Conservation (phyloP, 23 red algal species). For the Gracilaria gracilis region DNA sequence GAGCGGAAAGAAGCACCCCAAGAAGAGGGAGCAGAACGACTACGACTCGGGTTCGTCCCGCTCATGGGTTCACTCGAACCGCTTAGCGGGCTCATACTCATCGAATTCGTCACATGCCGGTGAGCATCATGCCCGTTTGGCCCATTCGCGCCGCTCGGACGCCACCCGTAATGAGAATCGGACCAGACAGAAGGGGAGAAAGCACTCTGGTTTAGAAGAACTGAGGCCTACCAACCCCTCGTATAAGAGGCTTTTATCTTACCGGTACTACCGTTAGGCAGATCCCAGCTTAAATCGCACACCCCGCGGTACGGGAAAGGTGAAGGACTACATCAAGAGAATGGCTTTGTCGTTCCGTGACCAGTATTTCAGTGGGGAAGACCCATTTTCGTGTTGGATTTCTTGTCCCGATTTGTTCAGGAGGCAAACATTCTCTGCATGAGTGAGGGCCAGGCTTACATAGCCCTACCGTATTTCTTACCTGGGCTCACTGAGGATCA, state of each 20-base stretch:
- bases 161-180: background rate
- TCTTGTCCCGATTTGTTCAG: too few relatives aligned
- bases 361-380: background rate
- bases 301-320: background rate
- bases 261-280: conserved; percentile 5
- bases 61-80: too few relatives aligned
- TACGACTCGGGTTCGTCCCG: too few relatives aligned
- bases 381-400: background rate
- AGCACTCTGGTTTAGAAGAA: background rate
- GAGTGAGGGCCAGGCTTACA: background rate
- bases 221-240: conserved; percentile 3
- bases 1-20: too few relatives aligned
- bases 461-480: conserved; percentile 11
- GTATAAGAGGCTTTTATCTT: background rate
- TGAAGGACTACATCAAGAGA: background rate
- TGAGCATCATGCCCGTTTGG: background rate
- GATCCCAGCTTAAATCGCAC: background rate
- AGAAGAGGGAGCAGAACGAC: too few relatives aligned
- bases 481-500: background rate
- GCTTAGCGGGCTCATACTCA: too few relatives aligned
- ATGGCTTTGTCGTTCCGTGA: background rate
- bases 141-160: background rate
- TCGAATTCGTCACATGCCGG: background rate
- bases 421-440: background rate
- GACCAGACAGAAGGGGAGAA: background rate